phyloP scores from a whole-genome alignment of 2,329 filamentous ascomycete genomes.

The Talaromyces rugulosus region DNA sequence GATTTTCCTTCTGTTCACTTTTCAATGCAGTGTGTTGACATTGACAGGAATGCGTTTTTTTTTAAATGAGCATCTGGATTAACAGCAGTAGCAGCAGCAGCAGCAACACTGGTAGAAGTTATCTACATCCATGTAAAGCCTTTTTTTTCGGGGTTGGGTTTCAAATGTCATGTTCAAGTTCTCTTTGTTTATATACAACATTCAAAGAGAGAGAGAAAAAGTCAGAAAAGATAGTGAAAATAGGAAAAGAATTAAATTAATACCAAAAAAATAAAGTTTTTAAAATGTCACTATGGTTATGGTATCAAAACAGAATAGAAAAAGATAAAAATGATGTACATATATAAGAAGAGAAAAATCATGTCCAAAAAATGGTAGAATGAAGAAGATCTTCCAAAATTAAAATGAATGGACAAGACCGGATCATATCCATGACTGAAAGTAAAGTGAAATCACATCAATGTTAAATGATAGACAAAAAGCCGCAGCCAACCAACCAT shows the following conservation, averaged over 20 bases:
- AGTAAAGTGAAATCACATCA: neutral
- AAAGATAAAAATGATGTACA: neutral
- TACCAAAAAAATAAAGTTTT: neutral
- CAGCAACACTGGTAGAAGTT: neutral
- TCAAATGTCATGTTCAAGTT: neutral
- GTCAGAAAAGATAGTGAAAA: neutral
- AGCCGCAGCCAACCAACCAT: neutral
- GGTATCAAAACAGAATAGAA: neutral
- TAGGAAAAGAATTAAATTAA: neutral
- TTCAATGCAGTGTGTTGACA: neutral
- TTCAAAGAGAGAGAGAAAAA: neutral
- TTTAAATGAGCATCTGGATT: neutral
- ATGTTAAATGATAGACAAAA: neutral
- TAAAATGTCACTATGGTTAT: neutral
- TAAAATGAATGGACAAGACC: neutral
- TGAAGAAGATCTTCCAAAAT: neutral
- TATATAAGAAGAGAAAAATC: neutral
- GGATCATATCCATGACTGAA: neutral
- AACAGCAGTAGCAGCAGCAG: neutral
- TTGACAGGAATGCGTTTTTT: neutral
- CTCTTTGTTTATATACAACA: neutral
- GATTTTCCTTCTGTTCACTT: constrained; percentile 2
- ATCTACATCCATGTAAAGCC: neutral
- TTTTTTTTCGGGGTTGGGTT: neutral
- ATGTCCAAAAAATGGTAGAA: neutral